Percentiles rank a stretch among this genome's conserved stretches.
Conservation (phyloP, 2,329 filamentous ascomycete genomes). For the Calonectria pseudoturangicola region DNA sequence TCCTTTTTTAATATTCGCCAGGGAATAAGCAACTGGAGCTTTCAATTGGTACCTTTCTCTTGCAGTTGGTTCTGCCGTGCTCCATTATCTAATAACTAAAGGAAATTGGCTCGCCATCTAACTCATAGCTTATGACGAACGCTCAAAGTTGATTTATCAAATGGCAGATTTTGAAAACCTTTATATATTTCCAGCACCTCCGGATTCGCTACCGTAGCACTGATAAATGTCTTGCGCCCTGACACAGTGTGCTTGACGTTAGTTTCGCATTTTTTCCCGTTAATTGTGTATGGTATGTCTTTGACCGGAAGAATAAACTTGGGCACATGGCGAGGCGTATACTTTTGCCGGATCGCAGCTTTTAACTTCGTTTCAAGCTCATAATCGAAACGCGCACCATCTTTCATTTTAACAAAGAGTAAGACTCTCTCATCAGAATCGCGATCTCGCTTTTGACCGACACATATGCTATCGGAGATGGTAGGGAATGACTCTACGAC, state of each 20-base stretch:
- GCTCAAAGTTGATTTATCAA: background rate
- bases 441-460: constrained; percentile 22
- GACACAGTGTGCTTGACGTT: constrained; percentile 40
- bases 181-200: constrained; percentile 28
- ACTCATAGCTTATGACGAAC: too few relatives aligned
- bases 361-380: background rate
- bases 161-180: constrained; percentile 19
- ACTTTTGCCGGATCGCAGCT: background rate
- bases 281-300: constrained; percentile 41
- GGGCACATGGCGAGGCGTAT: constrained; percentile 31
- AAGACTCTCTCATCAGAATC: constrained; percentile 32
- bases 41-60: too few relatives aligned
- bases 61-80: too few relatives aligned
- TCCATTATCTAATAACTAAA: too few relatives aligned
- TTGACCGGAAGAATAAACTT: constrained; percentile 35
- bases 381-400: background rate
- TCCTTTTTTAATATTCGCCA: too few relatives aligned
- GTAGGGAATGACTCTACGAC: constrained; percentile 20
- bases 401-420: constrained; percentile 33
- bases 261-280: constrained; percentile 43
- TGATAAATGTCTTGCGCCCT: constrained; percentile 19
- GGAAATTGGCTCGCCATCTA: too few relatives aligned
- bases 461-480: constrained; percentile 34
- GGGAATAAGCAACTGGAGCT: too few relatives aligned
- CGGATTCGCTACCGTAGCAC: constrained; percentile 36